A percentile compares a stretch with the other conserved stretches of the same genome.
Evolutionary conservation across 257 asterid species (phyloP).

Genomic region (Nicotiana sylvestris): DNA sequence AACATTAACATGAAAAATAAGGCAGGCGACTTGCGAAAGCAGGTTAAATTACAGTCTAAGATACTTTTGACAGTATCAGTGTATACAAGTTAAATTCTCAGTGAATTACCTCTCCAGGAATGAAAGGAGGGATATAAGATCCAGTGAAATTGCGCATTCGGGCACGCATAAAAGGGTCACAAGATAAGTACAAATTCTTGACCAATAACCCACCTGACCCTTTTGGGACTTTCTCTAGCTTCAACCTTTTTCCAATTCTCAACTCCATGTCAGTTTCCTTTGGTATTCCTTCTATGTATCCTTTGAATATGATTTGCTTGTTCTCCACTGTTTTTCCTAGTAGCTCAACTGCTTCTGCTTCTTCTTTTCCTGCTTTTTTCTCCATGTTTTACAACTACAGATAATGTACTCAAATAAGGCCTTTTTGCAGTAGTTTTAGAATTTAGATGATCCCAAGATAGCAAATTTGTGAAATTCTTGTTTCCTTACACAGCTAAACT

Average conservation of each 20-base stretch:
- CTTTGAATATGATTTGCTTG: slow-evolving; percentile 70
- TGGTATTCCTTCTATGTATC: slow-evolving; percentile 64
- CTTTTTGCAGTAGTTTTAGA: not conserved
- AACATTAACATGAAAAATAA: not conserved
- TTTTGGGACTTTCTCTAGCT: slow-evolving; percentile 59
- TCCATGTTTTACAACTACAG: not conserved
- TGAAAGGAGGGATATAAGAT: slow-evolving; percentile 76
- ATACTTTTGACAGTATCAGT: not conserved
- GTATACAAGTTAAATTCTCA: not conserved
- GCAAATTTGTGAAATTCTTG: too few species aligned
- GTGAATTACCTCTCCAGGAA: slow-evolving; percentile 59
- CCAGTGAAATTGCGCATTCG: slow-evolving; percentile 75
- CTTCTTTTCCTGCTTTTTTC: not conserved
- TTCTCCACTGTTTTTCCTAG: slow-evolving; percentile 39
- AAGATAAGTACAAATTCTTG: slow-evolving; percentile 82
- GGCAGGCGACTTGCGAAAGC: not conserved
- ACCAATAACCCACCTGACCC: slow-evolving; percentile 60
- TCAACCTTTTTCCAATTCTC: slow-evolving; percentile 43
- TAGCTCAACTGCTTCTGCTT: not conserved
- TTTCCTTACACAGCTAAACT: too few species aligned
- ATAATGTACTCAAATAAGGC: too few species aligned
- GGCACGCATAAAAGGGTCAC: slow-evolving; percentile 93
- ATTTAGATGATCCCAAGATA: not conserved
- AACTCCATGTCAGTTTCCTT: slow-evolving; percentile 75
- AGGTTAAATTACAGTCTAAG: not conserved